A percentile compares a stretch with the other conserved stretches of the same genome.
Conservation (phyloP, 2,329 filamentous ascomycete genomes). For the Neonectria magnoliae region DNA sequence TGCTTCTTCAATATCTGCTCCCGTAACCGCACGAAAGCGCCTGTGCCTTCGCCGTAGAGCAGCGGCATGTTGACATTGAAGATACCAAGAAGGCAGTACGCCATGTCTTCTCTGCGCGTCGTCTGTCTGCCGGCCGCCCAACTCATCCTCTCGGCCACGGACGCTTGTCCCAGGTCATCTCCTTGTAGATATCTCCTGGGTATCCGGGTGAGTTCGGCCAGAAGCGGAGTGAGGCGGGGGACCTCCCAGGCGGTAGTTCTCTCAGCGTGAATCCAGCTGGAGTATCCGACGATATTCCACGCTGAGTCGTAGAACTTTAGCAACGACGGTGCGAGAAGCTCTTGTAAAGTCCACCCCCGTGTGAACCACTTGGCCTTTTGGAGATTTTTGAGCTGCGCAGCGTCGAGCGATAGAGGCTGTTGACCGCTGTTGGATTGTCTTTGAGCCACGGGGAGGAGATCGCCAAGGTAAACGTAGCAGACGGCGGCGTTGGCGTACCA, state of each 20-base stretch:
- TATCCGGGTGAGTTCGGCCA: neutral
- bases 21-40: neutral
- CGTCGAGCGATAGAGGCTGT: neutral
- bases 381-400: neutral
- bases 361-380: neutral
- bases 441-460: neutral
- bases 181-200: neutral
- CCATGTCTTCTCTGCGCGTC: neutral
- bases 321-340: neutral
- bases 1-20: neutral
- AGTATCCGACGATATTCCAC: neutral
- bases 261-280: neutral
- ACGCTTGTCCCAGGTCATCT: neutral
- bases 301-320: neutral
- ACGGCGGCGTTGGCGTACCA: neutral
- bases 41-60: neutral
- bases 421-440: neutral
- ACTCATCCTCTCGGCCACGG: neutral
- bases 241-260: neutral
- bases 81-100: neutral
- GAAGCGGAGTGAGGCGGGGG: neutral
- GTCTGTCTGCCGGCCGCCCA: neutral
- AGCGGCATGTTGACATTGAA: neutral
- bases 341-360: neutral
- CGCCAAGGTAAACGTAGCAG: neutral